A percentile compares a stretch with the other conserved stretches of the same genome.
Evolutionary conservation across 306 rosid species (phyloP).

Genomic region (Medicago truncatula): DNA sequence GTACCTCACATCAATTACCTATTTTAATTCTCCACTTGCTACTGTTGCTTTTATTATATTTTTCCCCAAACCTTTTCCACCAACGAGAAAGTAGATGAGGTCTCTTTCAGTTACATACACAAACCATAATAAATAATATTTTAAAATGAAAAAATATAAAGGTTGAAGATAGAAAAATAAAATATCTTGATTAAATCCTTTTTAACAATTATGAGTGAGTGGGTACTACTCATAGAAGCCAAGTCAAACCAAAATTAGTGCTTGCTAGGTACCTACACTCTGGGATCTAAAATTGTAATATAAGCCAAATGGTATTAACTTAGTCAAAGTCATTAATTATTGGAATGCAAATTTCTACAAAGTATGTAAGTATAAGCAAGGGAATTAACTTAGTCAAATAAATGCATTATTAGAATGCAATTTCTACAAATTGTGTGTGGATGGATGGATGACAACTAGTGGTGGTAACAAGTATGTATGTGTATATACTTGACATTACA

Average conservation of each 20-base stretch:
- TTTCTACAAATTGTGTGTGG: slow-evolving; percentile 22
- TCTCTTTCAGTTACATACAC: slow-evolving; percentile 47
- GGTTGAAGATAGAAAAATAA: background rate
- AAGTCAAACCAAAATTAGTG: slow-evolving; percentile 57
- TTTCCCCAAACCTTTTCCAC: slow-evolving; percentile 36
- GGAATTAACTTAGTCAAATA: slow-evolving; percentile 21
- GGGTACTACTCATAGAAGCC: slow-evolving; percentile 46
- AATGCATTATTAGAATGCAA: slow-evolving; percentile 9
- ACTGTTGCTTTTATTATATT: slow-evolving; percentile 35
- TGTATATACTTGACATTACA: too few species aligned
- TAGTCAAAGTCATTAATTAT: slow-evolving; percentile 36
- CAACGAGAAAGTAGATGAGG: slow-evolving; percentile 46
- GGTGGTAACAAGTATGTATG: background rate
- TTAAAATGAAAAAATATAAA: slow-evolving; percentile 7
- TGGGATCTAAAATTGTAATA: background rate
- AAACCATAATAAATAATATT: slow-evolving; percentile 21
- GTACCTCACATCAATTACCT: slow-evolving; percentile 49
- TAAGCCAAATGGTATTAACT: background rate
- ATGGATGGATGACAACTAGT: background rate
- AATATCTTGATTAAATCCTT: background rate
- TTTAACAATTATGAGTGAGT: slow-evolving; percentile 26
- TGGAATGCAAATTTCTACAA: slow-evolving; percentile 31
- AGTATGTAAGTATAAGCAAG: background rate
- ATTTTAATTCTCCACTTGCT: slow-evolving; percentile 46
- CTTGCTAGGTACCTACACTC: slow-evolving; percentile 19